phyloP scores from a whole-genome alignment of 306 rosid species.

The Quercus robur region DNA sequence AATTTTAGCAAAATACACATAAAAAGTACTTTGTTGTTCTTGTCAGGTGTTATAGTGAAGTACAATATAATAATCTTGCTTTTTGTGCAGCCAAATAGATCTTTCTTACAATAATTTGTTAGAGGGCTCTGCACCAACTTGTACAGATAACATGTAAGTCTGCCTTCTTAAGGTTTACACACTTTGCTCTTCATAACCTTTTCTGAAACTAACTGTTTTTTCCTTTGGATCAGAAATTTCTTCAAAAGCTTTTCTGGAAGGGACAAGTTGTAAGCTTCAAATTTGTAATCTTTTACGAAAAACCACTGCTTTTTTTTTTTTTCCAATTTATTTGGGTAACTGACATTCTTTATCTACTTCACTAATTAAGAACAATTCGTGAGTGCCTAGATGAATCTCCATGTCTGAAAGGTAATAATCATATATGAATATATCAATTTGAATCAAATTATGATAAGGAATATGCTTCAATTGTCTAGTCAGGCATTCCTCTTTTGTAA shows the following conservation, averaged over 20 bases:
- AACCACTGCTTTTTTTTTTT: not conserved
- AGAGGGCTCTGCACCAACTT: not conserved
- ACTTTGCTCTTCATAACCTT: not conserved
- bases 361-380: not conserved
- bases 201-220: not conserved
- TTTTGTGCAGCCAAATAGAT: conserved; percentile 2
- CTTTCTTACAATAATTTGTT: conserved; percentile 25
- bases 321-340: not conserved
- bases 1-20: too few relatives aligned
- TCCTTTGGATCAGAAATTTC: conserved; percentile 7
- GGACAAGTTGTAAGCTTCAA: conserved; percentile 16
- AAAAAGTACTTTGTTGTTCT: too few relatives aligned
- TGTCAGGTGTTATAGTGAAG: too few relatives aligned
- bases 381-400: not conserved
- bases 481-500: too few relatives aligned
- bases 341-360: not conserved
- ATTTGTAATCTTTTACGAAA: not conserved
- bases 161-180: not conserved
- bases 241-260: conserved; percentile 9
- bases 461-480: too few relatives aligned
- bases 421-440: too few relatives aligned
- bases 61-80: too few relatives aligned
- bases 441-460: too few relatives aligned
- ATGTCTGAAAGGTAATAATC: too few relatives aligned
- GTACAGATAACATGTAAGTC: not conserved